These are phyloP conservation scores for Leucocoprinus leucothites DNA, from an alignment of 768 basidiomycete genomes.

Conservation along the genomic window DNA sequence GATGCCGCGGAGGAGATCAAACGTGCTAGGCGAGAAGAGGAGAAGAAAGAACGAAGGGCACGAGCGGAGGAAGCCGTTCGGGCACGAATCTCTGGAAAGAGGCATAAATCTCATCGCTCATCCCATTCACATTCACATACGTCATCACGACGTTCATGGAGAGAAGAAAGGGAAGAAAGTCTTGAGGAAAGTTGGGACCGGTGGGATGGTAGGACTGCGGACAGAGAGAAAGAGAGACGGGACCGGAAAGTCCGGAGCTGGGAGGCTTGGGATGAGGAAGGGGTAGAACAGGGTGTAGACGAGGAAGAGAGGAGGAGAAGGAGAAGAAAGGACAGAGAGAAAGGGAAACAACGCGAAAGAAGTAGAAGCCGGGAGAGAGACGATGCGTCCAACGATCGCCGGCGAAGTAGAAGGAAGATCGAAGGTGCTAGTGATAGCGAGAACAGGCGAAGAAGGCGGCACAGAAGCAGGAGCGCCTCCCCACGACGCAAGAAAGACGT, in stretches of 20 bases:
- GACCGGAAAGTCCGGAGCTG: constrained; percentile 45
- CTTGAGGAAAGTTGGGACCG: constrained; percentile 47
- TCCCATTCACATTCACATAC: neutral
- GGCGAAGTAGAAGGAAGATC: constrained; percentile 13
- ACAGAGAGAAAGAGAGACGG: constrained; percentile 23
- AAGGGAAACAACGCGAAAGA: constrained; percentile 21
- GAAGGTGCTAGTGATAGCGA: constrained; percentile 20
- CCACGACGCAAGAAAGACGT: constrained; percentile 2
- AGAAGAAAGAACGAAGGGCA: constrained; percentile 55
- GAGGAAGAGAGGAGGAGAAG: constrained; percentile 18
- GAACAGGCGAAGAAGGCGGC: constrained; percentile 19
- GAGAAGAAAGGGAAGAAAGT: constrained; percentile 13
- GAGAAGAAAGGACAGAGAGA: constrained; percentile 21
- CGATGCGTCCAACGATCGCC: constrained; percentile 13
- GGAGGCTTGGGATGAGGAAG: constrained; percentile 46
- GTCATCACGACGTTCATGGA: constrained; percentile 12
- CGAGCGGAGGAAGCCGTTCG: constrained; percentile 74
- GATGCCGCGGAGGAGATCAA: constrained; percentile 73
- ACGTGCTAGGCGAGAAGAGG: constrained; percentile 60
- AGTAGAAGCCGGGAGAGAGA: constrained; percentile 22
- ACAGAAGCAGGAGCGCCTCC: constrained; percentile 8
- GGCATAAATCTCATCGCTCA: neutral
- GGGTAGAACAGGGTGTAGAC: constrained; percentile 28
- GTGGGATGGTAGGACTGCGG: constrained; percentile 49
- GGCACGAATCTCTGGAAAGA: constrained; percentile 4